Base-by-base conservation (phyloP, 2,329 filamentous ascomycete species). In the Pseudogymnoascus sp. region DNA sequence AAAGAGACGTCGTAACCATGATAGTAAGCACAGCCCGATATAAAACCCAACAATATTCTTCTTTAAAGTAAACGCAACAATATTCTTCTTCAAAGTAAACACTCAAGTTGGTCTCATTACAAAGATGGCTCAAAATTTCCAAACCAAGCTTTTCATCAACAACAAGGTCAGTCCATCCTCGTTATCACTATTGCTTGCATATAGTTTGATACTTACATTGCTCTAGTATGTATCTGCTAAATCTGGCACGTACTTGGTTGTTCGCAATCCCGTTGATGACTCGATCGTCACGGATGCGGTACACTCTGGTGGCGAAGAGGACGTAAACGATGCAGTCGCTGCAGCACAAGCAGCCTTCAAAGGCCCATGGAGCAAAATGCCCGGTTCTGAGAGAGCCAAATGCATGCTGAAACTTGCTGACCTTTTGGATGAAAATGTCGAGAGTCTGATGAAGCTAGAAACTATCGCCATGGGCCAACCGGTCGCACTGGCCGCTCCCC, bases 341-440 rank as follows among this genome's bases (percentile, higher is more conserved):
- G 79, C 79, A 5, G 80, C 80, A 14, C 72, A 75, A 60, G 71
- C 73, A 0, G 78, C 79, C 5, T 79, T 79, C 63, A 76, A 75
- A 3, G 38, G 38, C n/a, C 38, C 38, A 18, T 82, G 80, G 80
- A 60, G 61, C 23, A 66, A 21, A 38, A 63, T 33, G 25, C 63
- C 63, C 7, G 66, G 65, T 11, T 35, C 62, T 12, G 61, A 67
- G 23, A 56, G 67, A 8, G 66, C 65, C n/a, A 40, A 87, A 68
- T 81, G 83, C 73, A 75, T 90, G 8, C 73, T 86, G 62, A 84
- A 84, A 72, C 89, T 86, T 85, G 83, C 89, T 72, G 73, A 79
- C 3, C 77, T 89, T 63, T 87, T 88, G 67, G 79, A 81, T 6
- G 83, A 82, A 61, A 82, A 86, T 67, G 79, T 77, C 65, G 82